Base-by-base conservation (phyloP, 2,329 filamentous ascomycete species). In the Leptographium wingfieldii region DNA sequence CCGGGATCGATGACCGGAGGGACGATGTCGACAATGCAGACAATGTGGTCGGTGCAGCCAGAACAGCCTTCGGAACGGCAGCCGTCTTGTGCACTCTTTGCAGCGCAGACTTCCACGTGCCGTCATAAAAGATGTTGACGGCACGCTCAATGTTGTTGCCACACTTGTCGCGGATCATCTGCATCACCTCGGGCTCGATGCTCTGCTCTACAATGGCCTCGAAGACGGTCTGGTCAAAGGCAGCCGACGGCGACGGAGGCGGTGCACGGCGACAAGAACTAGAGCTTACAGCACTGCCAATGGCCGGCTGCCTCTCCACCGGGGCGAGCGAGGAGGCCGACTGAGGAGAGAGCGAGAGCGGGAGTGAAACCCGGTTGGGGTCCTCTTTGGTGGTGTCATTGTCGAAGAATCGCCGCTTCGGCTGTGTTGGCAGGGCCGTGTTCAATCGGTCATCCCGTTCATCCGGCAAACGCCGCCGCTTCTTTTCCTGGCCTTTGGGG, bases 81-180 rank as follows among this genome's bases (percentile, higher is more conserved):
- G 49, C 4, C 35, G 16, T 9, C 9, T 14, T 11, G 22, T 16
- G 19, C 7, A 7, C 10, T 4, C n/a, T 16, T 5, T n/a, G 9
- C 25, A 10, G 25, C 33, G 19, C 25, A 2, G 73, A 69, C 11
- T 73, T 77, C 78, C 84, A 87, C 5, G 84, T 86, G 25, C 83
- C 84, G 63, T 88, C 85, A 63, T 86, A 81, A 67, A 85, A 88
- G 80, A 86, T 86, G 61, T 86, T 86, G 60, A 86, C 79, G 7
- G 84, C 84, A 62, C 77, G 76, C 66, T 86, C 80, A 19, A 87
- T 74, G 62, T 84, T 76, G 58, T 80, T 73, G 29, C 78, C 78
- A 59, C 83, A 85, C 52, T 76, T 74, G 10, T 77, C 72, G n/a
- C 75, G 75, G 25, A 88, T 76, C 4, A 75, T 69, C 7, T 72